Conservation (phyloP, 73 alveolate species). For the Paramecium caudatum region DNA sequence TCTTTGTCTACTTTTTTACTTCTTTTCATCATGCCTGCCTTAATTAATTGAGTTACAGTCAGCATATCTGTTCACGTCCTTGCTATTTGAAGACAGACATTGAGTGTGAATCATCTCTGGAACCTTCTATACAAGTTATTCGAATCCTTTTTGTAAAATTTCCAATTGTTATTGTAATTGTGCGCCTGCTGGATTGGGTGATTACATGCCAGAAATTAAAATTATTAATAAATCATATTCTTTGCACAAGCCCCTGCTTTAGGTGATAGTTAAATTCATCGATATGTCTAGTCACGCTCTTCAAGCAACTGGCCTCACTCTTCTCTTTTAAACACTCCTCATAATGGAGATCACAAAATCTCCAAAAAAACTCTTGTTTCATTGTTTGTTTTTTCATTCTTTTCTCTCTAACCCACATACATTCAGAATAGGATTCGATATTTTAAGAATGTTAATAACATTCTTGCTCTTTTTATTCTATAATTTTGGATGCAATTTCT, state of each 20-base stretch:
- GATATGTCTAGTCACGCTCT: neutral
- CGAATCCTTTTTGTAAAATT: constrained; percentile 18
- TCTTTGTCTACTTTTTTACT: constrained; percentile 29
- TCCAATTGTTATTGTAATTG: neutral
- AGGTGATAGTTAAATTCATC: constrained; percentile 37
- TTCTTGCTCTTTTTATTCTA: neutral
- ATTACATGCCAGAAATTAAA: constrained; percentile 27
- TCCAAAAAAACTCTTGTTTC: neutral
- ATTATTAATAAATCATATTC: neutral
- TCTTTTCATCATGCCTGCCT: constrained; percentile 32
- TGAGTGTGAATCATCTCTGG: constrained; percentile 20
- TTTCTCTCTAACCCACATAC: neutral
- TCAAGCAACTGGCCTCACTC: neutral
- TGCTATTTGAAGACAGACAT: neutral
- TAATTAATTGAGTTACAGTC: neutral
- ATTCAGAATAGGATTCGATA: neutral
- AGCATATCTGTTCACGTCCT: constrained; percentile 38
- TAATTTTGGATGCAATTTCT: neutral
- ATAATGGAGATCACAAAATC: neutral
- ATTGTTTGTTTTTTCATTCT: neutral
- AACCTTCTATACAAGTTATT: constrained; percentile 1
- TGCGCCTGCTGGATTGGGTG: neutral
- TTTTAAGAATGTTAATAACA: neutral
- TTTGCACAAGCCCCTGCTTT: too few relatives aligned
- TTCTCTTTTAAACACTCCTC: neutral